These are phyloP conservation scores for Pochonia chlamydosporia DNA, from an alignment of 2,329 filamentous ascomycete genomes.

Conservation along the genomic window DNA sequence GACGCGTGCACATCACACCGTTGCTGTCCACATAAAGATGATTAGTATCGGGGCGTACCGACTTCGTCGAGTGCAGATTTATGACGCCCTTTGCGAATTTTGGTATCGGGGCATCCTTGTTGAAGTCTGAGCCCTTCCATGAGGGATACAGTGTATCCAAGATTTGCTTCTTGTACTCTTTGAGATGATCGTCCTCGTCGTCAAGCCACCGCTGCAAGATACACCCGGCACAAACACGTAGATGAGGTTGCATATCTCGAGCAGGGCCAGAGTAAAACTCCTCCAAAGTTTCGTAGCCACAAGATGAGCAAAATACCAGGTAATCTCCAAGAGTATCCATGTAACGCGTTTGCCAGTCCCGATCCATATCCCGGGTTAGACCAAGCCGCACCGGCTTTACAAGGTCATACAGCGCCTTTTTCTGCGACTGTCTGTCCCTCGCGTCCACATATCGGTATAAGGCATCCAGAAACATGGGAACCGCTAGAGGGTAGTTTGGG, in stretches of 20 bases:
- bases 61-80: slow-evolving; percentile 12
- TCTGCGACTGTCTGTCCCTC: slow-evolving; percentile 4
- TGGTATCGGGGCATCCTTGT: slow-evolving; percentile 24
- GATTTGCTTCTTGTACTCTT: slow-evolving; percentile 10
- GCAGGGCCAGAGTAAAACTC: slow-evolving; percentile 20
- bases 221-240: slow-evolving; percentile 24
- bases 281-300: slow-evolving; percentile 25
- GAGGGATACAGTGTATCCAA: slow-evolving; percentile 19
- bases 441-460: slow-evolving; percentile 19
- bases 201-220: slow-evolving; percentile 22
- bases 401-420: slow-evolving; percentile 23
- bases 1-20: slow-evolving; percentile 9
- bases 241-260: slow-evolving; percentile 7
- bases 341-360: slow-evolving; percentile 20
- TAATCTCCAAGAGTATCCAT: slow-evolving; percentile 15
- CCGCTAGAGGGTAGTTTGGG: slow-evolving; percentile 21
- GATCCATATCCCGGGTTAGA: slow-evolving; percentile 12
- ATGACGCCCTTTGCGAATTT: slow-evolving; percentile 14
- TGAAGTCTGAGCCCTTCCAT: slow-evolving; percentile 21
- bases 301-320: slow-evolving; percentile 26
- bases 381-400: slow-evolving; percentile 25
- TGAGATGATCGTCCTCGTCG: slow-evolving; percentile 22
- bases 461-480: slow-evolving; percentile 27
- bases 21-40: slow-evolving; percentile 5
- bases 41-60: slow-evolving; percentile 7